Evolutionary conservation across 768 basidiomycete genomes (phyloP).

Genomic region (Rhodotorula diobovata): DNA sequence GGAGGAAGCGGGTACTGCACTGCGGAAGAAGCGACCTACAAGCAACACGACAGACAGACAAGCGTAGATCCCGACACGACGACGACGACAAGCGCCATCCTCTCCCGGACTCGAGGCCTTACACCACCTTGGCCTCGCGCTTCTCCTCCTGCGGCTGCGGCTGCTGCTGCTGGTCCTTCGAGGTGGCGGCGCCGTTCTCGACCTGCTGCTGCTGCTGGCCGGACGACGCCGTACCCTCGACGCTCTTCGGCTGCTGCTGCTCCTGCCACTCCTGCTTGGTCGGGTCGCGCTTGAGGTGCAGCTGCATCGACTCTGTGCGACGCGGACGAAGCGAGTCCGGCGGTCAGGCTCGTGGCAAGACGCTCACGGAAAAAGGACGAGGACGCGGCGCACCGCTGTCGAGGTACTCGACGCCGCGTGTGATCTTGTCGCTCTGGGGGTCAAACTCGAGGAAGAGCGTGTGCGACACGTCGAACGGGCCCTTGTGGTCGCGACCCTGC

Average conservation of each 20-base stretch:
- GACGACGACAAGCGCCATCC: neutral
- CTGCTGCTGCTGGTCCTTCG: neutral
- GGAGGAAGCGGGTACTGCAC: too few species aligned
- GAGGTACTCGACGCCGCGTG: constrained; percentile 11
- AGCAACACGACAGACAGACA: too few species aligned
- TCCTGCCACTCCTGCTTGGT: neutral
- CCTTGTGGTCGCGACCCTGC: neutral
- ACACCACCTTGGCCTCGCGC: too few species aligned
- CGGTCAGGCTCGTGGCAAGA: too few species aligned
- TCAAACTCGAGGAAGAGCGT: constrained; percentile 4
- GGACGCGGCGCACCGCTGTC: neutral
- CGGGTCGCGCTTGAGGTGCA: constrained; percentile 1
- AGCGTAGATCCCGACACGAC: too few species aligned
- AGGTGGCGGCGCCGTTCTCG: neutral
- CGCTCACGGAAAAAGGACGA: neutral
- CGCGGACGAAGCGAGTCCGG: neutral
- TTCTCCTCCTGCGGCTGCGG: neutral
- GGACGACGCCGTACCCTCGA: neutral
- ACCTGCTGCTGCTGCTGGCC: neutral
- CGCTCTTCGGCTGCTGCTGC: neutral
- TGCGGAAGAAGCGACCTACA: too few species aligned
- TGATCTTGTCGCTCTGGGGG: neutral
- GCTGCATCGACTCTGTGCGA: neutral
- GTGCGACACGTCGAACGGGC: neutral
- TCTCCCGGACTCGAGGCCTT: neutral